A percentile compares a stretch with the other conserved stretches of the same genome.
phyloP scores from a whole-genome alignment of 2,329 filamentous ascomycete species.

The Ascosphaera apis region DNA sequence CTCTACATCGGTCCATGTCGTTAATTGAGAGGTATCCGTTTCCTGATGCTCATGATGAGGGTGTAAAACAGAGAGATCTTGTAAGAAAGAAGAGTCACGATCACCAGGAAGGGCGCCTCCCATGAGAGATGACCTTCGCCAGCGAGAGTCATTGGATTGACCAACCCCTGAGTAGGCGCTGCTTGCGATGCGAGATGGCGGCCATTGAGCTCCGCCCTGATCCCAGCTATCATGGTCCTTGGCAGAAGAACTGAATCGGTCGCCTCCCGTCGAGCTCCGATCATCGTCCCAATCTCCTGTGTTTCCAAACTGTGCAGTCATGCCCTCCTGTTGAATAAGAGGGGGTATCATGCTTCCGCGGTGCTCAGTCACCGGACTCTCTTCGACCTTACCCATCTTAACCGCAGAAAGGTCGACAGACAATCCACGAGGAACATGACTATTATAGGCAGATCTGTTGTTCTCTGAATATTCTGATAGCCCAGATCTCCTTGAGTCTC shows the following conservation, averaged over 20 bases:
- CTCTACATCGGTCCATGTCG: not conserved
- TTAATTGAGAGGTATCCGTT: not conserved
- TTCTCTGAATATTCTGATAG: constrained; percentile 9
- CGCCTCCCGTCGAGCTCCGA: not conserved
- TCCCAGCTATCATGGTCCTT: not conserved
- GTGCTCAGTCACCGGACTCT: constrained; percentile 3
- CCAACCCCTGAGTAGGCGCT: not conserved
- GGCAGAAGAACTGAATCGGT: not conserved
- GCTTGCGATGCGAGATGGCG: not conserved
- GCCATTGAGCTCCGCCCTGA: not conserved
- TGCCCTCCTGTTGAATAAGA: not conserved
- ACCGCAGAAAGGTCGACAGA: constrained; percentile 13
- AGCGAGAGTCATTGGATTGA: not conserved
- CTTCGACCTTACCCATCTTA: constrained; percentile 16
- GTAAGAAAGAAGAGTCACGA: not conserved
- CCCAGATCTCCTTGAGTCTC: constrained; percentile 2
- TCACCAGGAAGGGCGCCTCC: not conserved
- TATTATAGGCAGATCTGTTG: constrained; percentile 15
- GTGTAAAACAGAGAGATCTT: not conserved
- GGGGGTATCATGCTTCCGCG: not conserved
- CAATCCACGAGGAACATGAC: constrained; percentile 18
- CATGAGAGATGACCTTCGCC: not conserved
- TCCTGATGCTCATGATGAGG: not conserved
- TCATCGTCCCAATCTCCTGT: not conserved
- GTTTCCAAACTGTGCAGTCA: not conserved